Evolutionary conservation across 2,329 filamentous ascomycete species (phyloP), one percentile per base, ranked within the genome.

Genomic region (Achaetomium macrosporum): DNA sequence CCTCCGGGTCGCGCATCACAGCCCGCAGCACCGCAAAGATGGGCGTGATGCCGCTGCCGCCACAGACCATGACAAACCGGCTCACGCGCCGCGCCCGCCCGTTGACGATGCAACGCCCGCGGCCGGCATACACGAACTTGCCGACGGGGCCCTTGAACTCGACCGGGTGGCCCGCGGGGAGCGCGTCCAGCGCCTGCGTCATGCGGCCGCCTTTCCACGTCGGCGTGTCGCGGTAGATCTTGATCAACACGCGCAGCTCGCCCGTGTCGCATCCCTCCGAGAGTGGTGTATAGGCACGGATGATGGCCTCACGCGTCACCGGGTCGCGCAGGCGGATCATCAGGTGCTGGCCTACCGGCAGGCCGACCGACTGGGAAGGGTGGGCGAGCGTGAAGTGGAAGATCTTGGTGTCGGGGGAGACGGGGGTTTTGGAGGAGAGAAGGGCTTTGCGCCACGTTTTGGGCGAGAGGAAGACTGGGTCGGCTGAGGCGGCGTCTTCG

Each of bases 131-230:
- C 62, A 87, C 81, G 58, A 96, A 92, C 61, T 89, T 88, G 8
- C 91, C 91, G 5, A 90, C 84, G 0, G 91, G 91, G 0, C 91
- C 90, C 70, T 93, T 95, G 74, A 95, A 86, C 47, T 95, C 88
- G 50, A 93, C 83, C 42, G 75, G 76, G 57, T 89, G 82, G 10
- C 88, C 89, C 0, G 89, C 59, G 0, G 86, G 82, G 1, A 96
- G 73, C 11, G 79, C 68, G 56, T 95, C 87, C 1, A 96, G 75
- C 0, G 87, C 87, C 67, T 81, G 81, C 1, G 87, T 92, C 90
- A 96, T 95, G 62, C 81, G 84, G 10, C 88, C 89, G n/a, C 37
- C 79, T 11, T 31, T 29, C 0, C 10, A n/a, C 11, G 9, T 36
- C 1, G 30, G 13, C 29, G 17, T 12, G 45, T 39, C 41, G 13